Evolutionary conservation across 2,329 filamentous ascomycete genomes (phyloP).

Genomic region (Fusarium napiforme): DNA sequence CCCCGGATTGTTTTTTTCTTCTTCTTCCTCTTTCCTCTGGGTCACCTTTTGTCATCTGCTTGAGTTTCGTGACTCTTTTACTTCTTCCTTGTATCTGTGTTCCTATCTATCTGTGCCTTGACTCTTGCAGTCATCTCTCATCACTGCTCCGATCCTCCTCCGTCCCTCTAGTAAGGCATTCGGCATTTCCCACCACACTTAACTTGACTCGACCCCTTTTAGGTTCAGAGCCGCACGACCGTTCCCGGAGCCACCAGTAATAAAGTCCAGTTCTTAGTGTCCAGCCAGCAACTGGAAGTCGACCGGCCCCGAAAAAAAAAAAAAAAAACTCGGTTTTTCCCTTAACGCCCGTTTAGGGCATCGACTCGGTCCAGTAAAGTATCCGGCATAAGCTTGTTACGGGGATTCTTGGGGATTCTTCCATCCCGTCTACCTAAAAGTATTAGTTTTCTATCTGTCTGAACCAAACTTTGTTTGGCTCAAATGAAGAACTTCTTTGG

Average conservation of each 20-base stretch:
- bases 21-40: background rate
- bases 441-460: constrained; percentile 24
- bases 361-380: constrained; percentile 47
- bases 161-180: background rate
- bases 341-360: constrained; percentile 50
- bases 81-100: constrained; percentile 7
- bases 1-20: constrained; percentile 9
- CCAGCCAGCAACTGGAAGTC: constrained; percentile 9
- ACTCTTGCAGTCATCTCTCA: constrained; percentile 1
- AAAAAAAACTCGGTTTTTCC: constrained; percentile 45
- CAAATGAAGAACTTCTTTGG: constrained; percentile 65
- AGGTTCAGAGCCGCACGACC: constrained; percentile 35
- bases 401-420: constrained; percentile 48
- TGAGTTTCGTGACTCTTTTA: constrained; percentile 12
- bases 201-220: constrained; percentile 27
- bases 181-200: constrained; percentile 1
- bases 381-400: constrained; percentile 56
- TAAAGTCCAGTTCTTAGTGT: background rate
- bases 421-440: constrained; percentile 22
- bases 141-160: background rate
- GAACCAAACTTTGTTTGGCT: constrained; percentile 40
- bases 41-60: constrained; percentile 12
- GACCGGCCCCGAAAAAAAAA: constrained; percentile 43
- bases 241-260: constrained; percentile 33
- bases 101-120: background rate